Evolutionary conservation across 805 yeast species (phyloP), one percentile per base, ranked within the genome.

Genomic region (Schwanniomyces sp.): DNA sequence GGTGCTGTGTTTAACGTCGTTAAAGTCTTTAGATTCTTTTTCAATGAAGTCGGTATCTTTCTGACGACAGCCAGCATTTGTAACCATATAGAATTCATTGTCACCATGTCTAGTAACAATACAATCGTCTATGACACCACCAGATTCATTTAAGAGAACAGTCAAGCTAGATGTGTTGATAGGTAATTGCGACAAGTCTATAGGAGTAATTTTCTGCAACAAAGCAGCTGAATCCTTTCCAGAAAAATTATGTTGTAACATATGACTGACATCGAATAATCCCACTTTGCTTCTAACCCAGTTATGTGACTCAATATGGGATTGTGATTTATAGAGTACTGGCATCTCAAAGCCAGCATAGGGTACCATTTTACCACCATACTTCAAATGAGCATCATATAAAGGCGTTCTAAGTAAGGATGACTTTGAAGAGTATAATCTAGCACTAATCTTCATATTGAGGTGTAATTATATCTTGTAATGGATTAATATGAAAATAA

Each of bases 311-410:
- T 91, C 96, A 36, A 90, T 83, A 66, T 92, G 98, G 1, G 88
- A 69, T 68, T 88, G 96, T n/a, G 78, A 84, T 53, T 81, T 78
- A 73, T 91, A 94, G 27, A 90, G 68, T 8, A 94, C 91, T 1
- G 99, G 99, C 97, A 94, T 92, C 41, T 85, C 81, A 61, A 81
- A 94, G n/a, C 97, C 97, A 14, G 98, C 98, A 69, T 88, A 94
- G 40, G 95, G 95, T 4, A 91, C 98, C 85, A 94, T 85, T 47
- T 88, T 91, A 11, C 91, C 99, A 5, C 91, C 92, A 40, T 82
- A 73, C 47, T 80, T 79, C 30, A 85, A 73, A 64, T 94, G 97
- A 21, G 90, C 75, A 48, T 86, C 90, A 64, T 86, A 82, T 36
- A 94, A 74, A 4, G 98, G 95, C 1, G 98, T 94, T 55, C 74